phyloP scores from a whole-genome alignment of 1,284 basidiomycete species.

The Tranzscheliella williamsii region DNA sequence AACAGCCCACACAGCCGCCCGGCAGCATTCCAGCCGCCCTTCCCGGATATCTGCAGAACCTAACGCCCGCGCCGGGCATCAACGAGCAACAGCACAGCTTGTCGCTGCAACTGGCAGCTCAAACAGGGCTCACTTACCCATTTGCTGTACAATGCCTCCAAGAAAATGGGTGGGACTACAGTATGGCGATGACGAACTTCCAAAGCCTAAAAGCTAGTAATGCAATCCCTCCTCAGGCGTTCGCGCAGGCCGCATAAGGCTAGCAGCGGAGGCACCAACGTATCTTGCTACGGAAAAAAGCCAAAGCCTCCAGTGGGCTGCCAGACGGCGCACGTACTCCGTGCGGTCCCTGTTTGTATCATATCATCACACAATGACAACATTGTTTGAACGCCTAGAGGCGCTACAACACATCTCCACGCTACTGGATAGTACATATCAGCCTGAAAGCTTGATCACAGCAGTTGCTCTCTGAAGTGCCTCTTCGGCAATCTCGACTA shows the following conservation, averaged over 20 bases:
- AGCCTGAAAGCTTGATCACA: no score
- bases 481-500: no score
- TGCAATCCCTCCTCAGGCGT: conserved; percentile 45
- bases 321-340: no score
- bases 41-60: conserved; percentile 40
- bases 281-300: no score
- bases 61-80: conserved; percentile 29
- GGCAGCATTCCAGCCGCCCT: conserved; percentile 2
- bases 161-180: conserved; percentile 61
- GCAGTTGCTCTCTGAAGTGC: no score
- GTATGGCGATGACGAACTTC: conserved; percentile 58
- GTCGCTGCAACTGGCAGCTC: conserved; percentile 55
- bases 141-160: conserved; percentile 61
- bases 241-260: conserved; percentile 13
- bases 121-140: conserved; percentile 59
- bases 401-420: no score
- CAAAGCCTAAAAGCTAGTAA: conserved; percentile 50
- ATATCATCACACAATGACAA: no score
- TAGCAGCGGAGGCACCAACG: no score
- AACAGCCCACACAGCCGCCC: neutral
- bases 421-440: no score
- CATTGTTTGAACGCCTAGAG: no score
- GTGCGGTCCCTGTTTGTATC: no score
- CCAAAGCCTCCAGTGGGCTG: no score
- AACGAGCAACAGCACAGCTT: conserved; percentile 60